Conservation (phyloP, 2,329 filamentous ascomycete genomes). For the Cladorrhinum sp. region DNA sequence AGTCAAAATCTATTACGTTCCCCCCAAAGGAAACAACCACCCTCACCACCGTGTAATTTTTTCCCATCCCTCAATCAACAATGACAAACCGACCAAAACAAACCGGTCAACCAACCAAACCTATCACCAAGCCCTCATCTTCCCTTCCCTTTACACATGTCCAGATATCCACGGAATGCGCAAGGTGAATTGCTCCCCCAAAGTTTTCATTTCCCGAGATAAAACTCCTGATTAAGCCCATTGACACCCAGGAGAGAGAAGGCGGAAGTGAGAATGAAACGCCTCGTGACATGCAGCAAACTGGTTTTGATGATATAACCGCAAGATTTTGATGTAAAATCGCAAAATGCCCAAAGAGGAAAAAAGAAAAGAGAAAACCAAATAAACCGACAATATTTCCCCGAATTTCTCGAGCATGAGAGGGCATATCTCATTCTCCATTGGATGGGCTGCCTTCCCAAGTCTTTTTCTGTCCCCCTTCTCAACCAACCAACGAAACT, state of each 20-base stretch:
- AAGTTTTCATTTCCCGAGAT: background rate
- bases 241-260: background rate
- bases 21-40: too few relatives aligned
- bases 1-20: too few relatives aligned
- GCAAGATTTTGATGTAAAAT: slow-evolving; percentile 16
- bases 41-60: too few relatives aligned
- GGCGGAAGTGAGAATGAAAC: slow-evolving; percentile 5
- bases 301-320: slow-evolving; percentile 12
- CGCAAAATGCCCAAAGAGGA: slow-evolving; percentile 8
- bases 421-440: slow-evolving; percentile 7
- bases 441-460: slow-evolving; percentile 4
- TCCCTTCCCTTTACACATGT: background rate
- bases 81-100: too few relatives aligned
- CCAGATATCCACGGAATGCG: background rate
- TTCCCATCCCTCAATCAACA: too few relatives aligned
- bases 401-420: slow-evolving; percentile 9
- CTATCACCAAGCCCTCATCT: background rate
- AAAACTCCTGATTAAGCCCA: background rate
- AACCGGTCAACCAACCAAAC: too few relatives aligned
- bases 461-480: background rate
- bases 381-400: slow-evolving; percentile 14
- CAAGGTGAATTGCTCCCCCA: background rate
- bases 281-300: slow-evolving; percentile 15
- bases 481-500: background rate
- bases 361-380: slow-evolving; percentile 2